Base-by-base conservation (phyloP, 768 basidiomycete genomes). In the Lactarius quietus region DNA sequence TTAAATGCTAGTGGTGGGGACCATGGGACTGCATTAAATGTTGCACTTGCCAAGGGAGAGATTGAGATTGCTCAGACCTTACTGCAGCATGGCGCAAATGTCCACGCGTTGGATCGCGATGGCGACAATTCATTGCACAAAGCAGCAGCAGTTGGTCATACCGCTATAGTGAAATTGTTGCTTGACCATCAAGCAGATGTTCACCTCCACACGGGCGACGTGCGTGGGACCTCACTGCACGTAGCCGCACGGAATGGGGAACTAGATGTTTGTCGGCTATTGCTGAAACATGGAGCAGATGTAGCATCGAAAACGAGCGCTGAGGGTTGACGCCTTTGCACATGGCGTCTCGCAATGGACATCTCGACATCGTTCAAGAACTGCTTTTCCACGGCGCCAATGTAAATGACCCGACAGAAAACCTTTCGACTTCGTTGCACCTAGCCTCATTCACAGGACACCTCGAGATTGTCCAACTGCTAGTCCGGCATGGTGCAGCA, bases 71-170 rank as follows among this genome's bases (percentile, higher is more conserved):
- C 57, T 17, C 26, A 7, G 4, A 33, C 43, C 2, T 45, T 63
- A 9, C 43, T 63, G 35, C 26, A 54, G 33, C 6, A 58, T 15
- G 62, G 62, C 31, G 62, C 62, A 12, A 14, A 38, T n/a, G 28
- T 52, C 3, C 35, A 63, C 14, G 23, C 15, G 26, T 17, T 14
- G 1, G 62, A 63, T 2, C 2, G 23, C 3, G 6, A 6, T 7
- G 62, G 54, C 2, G 20, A 7, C 7, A 57, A 43, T 14, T 23
- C 62, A 6, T 57, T 63, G 45, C 56, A 63, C 33, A 39, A 5
- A 18, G 56, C 56, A n/a, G 51, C 33, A 45, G 8, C 14, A 31
- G 14, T 38, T 38, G 17, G 57, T 28, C 23, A 54, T n/a, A 17
- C 26, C 23, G 31, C 28, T 1, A 18, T 54, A 23, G 57, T 59